Base-by-base conservation (phyloP, 768 basidiomycete species). In the Termitomyces eurrhizus region DNA sequence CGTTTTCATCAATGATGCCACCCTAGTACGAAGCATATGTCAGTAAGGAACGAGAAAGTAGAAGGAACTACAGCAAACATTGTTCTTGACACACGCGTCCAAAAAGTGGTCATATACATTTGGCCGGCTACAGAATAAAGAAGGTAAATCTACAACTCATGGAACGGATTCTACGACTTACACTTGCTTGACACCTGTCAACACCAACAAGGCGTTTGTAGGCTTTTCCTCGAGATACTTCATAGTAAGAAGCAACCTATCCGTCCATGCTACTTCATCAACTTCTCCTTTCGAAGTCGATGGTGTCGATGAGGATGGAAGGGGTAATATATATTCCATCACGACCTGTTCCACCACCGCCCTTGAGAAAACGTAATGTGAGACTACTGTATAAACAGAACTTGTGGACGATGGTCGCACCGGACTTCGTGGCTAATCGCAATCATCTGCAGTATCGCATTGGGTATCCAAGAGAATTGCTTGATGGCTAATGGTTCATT, bases 391-490 rank as follows among this genome's bases (percentile, higher is more conserved):
- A 8, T 18, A 8, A 21, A 32, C 35, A 16, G 41, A 54, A 14
- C 16, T 53, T 9, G 11, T 13, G 37, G 41, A 24, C 16, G 14
- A 26, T 53, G 18, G 21, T 62, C 80, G 56, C 62, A 89, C 87
- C 85, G 83, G 46, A 86, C 78, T 66, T 92, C 90, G 0, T 71
- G 41, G 14, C 77, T 80, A 18, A 80, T 70, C n/a, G 77, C 73
- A 9, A 80, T 77, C 62, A 82, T 80, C 45, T 80, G 78, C 9
- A 95, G 75, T 35, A 98, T 77, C 44, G 80, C 77, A 32, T 88
- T 80, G 0, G 97, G 95, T 62, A 99, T 98, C 97, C 97, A 99
- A 0, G 85, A 86, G 68, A 98, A 98, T 50, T 95, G 91, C 16
- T 76, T 67, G 35, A 88, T 80, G 2, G 93, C 93, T 1, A 83